Base-by-base conservation (phyloP, 352 stramenopile genomes). In the Phytopythium helicoides region DNA sequence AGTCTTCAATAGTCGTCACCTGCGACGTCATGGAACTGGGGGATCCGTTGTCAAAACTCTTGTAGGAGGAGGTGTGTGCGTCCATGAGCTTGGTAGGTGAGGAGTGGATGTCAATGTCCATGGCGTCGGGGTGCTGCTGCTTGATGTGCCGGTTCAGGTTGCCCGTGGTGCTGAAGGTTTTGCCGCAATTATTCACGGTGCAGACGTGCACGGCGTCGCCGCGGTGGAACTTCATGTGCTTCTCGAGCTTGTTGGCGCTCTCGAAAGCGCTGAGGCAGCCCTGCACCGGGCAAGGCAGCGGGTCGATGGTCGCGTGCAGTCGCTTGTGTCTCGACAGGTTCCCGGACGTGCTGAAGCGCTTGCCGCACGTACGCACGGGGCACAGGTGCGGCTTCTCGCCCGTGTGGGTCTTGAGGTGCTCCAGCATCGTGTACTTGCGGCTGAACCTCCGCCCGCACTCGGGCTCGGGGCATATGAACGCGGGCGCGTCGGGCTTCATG, bases 321-420 rank as follows among this genome's bases (percentile, higher is more conserved):
- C 71, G 68, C 42, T 80, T 79, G 62, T 85, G 73, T 19, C 73
- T 47, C n/a, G 73, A 78, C 16, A 85, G 49, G 46, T 85, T 82
- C 4, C 74, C 74, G 0, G 74, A 80, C 4, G 74, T 85, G 28
- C 49, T 82, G 46, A 85, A 82, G 47, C 74, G 65, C 49, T 85
- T 85, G 38, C 51, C 53, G 33, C 73, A 85, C 1, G 61, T 62
- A 16, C 39, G 40, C 8, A 67, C 57, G 6, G 70, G 62, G 33
- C 73, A 84, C 22, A 71, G 46, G 45, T 84, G 66, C 1, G 73
- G 70, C 26, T 78, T 81, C 58, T 81, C 70, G 34, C 69, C 73
- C 38, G 62, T 70, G 58, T 85, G 73, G 3, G 70, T 80, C 61
- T 86, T 82, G 44, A 71, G 66, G 54, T 86, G 71, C 56, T 83